A percentile compares a stretch with the other conserved stretches of the same genome.
Conservation (phyloP, 768 basidiomycete species). For the Dioszegia hungarica region DNA sequence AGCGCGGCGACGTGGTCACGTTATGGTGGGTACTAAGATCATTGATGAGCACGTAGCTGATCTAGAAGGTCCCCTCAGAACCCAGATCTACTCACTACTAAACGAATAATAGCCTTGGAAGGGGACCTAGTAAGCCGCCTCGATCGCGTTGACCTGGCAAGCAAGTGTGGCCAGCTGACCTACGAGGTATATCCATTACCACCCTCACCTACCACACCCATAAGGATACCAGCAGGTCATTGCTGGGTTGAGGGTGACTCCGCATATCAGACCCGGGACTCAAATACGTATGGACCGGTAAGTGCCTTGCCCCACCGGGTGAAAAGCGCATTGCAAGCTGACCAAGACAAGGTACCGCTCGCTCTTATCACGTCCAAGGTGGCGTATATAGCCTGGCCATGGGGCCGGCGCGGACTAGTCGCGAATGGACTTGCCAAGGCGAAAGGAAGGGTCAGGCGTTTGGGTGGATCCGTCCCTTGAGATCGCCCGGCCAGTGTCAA, state of each 20-base stretch:
- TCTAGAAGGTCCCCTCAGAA: slow-evolving; percentile 44
- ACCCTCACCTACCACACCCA: slow-evolving; percentile 40
- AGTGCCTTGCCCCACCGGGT: slow-evolving; percentile 14
- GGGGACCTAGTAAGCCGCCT: slow-evolving; percentile 42
- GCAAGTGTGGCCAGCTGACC: neutral
- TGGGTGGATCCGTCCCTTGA: slow-evolving; percentile 6
- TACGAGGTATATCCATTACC: slow-evolving; percentile 42
- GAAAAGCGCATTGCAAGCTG: neutral
- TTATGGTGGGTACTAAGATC: slow-evolving; percentile 29
- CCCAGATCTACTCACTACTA: slow-evolving; percentile 48
- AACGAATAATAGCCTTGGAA: slow-evolving; percentile 48
- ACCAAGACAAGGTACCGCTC: slow-evolving; percentile 37
- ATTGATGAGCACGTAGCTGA: neutral
- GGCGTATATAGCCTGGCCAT: slow-evolving; percentile 46
- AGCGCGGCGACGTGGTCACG: slow-evolving; percentile 46
- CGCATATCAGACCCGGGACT: slow-evolving; percentile 43
- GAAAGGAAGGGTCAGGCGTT: slow-evolving; percentile 31
- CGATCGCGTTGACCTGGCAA: neutral
- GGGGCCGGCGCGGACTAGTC: slow-evolving; percentile 33
- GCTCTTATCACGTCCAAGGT: slow-evolving; percentile 46
- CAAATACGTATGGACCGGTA: slow-evolving; percentile 49
- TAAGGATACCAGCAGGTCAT: slow-evolving; percentile 48
- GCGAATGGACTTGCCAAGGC: slow-evolving; percentile 25
- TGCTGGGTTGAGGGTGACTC: slow-evolving; percentile 51
- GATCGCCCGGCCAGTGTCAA: too few species aligned